Evolutionary conservation across 441 rosid species (phyloP).

Genomic region (Biscutella laevigata): DNA sequence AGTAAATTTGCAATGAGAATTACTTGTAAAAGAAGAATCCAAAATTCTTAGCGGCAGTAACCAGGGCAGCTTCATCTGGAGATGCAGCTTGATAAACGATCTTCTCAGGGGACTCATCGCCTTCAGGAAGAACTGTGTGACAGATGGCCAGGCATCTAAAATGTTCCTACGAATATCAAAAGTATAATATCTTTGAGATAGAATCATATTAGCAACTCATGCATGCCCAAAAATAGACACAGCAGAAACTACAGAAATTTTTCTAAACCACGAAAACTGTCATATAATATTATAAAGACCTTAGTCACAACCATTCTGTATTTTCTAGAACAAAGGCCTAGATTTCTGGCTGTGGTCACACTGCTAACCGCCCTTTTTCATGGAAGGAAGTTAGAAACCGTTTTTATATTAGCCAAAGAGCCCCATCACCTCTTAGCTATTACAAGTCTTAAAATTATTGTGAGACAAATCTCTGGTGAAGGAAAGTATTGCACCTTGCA

Average conservation of each 20-base stretch:
- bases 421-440: slow-evolving; percentile 21
- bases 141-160: slow-evolving; percentile 99
- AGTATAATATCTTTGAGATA: not conserved
- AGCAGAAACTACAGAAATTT: slow-evolving; percentile 41
- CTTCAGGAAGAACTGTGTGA: slow-evolving; percentile 99
- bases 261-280: slow-evolving; percentile 34
- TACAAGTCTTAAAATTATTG: slow-evolving; percentile 53
- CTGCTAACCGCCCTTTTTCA: not conserved
- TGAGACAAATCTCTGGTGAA: slow-evolving; percentile 2
- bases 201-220: slow-evolving; percentile 27
- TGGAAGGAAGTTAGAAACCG: not conserved
- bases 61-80: slow-evolving; percentile 99
- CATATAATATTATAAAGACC: not conserved
- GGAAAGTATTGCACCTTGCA: slow-evolving; percentile 65
- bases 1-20: not conserved
- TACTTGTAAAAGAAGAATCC: slow-evolving; percentile 98
- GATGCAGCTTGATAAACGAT: slow-evolving; percentile 98
- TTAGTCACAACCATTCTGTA: not conserved
- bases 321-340: too few relatives aligned
- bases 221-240: slow-evolving; percentile 70
- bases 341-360: too few relatives aligned
- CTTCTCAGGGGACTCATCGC: slow-evolving; percentile 93
- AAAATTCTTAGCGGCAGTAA: slow-evolving; percentile 94
- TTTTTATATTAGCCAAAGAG: not conserved
- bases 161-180: slow-evolving; percentile 58